phyloP scores from a whole-genome alignment of 805 yeast species.

The Spathaspora girioi region DNA sequence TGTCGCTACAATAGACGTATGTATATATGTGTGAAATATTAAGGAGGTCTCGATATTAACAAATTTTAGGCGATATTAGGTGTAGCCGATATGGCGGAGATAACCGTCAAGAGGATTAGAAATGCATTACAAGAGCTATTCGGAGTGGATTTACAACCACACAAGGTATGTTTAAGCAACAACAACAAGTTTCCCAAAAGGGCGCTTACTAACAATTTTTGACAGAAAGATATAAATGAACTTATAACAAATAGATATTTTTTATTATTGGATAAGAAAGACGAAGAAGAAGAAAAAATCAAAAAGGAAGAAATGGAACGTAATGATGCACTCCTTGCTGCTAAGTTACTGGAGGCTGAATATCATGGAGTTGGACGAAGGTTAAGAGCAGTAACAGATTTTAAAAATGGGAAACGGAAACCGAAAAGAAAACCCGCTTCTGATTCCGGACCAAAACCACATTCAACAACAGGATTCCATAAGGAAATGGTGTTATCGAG shows the following conservation, averaged over 20 bases:
- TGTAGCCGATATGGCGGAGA: conserved; percentile 64
- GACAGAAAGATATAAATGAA: conserved; percentile 54
- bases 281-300: conserved; percentile 19
- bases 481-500: conserved; percentile 48
- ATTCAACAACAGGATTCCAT: conserved; percentile 22
- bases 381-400: background rate
- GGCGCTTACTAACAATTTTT: background rate
- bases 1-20: conserved; percentile 62
- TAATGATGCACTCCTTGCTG: conserved; percentile 52
- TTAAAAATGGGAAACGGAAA: conserved; percentile 3
- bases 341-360: conserved; percentile 39
- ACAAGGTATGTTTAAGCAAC: conserved; percentile 32
- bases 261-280: conserved; percentile 38
- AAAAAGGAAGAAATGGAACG: conserved; percentile 33
- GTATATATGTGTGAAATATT: conserved; percentile 14
- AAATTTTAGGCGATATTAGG: conserved; percentile 58
- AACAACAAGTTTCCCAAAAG: background rate
- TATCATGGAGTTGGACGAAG: background rate
- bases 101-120: conserved; percentile 69
- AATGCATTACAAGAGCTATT: conserved; percentile 70
- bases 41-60: conserved; percentile 16
- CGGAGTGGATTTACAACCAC: conserved; percentile 47
- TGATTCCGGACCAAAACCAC: conserved; percentile 8
- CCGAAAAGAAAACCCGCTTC: conserved; percentile 5
- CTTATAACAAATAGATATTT: conserved; percentile 58